phyloP scores from a whole-genome alignment of 108 stramenopile species.

The Epithemia pelagica region DNA sequence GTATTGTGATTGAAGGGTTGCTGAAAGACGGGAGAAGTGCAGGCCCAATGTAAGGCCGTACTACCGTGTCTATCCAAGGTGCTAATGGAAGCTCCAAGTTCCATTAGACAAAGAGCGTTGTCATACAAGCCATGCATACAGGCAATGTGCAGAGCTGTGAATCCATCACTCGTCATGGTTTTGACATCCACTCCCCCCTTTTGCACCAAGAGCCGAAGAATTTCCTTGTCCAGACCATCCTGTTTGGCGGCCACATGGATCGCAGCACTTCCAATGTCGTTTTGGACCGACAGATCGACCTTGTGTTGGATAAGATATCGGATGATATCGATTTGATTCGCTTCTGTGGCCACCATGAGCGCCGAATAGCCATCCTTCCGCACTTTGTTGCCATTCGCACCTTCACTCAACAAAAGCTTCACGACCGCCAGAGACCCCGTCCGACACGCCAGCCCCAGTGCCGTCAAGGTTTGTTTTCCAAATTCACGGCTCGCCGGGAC shows the following conservation, averaged over 20 bases:
- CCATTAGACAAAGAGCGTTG: neutral
- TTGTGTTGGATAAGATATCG: neutral
- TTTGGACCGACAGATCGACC: neutral
- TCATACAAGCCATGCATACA: neutral
- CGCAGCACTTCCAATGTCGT: neutral
- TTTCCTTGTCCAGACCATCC: neutral
- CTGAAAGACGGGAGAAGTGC: neutral
- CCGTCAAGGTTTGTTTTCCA: neutral
- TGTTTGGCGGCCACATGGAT: neutral
- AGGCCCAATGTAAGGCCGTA: neutral
- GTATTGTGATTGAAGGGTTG: neutral
- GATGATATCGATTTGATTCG: neutral
- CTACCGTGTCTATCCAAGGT: neutral
- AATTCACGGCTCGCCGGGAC: neutral
- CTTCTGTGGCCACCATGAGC: neutral
- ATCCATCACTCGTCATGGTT: neutral
- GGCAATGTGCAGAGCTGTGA: neutral
- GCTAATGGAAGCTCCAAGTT: neutral
- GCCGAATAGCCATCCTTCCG: neutral
- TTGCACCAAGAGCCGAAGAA: neutral
- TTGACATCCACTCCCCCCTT: neutral
- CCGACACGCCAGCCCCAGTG: neutral
- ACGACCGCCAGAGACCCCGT: neutral
- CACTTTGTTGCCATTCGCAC: neutral
- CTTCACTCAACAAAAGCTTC: neutral